phyloP scores from a whole-genome alignment of 148 eudicot genomes.

The Rhododendron mucronatum region DNA sequence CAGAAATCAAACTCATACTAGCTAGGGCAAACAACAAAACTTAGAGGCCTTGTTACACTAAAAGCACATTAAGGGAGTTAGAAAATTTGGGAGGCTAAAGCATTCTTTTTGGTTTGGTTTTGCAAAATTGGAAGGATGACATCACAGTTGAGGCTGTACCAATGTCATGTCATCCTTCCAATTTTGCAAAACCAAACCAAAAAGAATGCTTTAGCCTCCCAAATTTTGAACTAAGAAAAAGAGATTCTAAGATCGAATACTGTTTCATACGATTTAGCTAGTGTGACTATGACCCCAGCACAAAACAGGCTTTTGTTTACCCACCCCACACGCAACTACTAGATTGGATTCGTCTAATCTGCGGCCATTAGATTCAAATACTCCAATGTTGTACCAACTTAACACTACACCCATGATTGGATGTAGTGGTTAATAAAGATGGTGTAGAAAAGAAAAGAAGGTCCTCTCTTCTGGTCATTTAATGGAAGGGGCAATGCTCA shows the following conservation, averaged over 20 bases:
- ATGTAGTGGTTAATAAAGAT: not conserved
- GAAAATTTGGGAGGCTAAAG: too few species aligned
- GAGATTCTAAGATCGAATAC: not conserved
- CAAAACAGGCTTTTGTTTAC: not conserved
- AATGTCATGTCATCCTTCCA: not conserved
- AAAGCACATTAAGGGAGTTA: too few species aligned
- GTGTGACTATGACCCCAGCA: not conserved
- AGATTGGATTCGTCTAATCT: not conserved
- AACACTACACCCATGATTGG: not conserved
- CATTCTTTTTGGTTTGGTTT: too few species aligned
- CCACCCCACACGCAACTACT: too few species aligned
- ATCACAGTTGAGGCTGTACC: not conserved
- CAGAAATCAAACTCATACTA: too few species aligned
- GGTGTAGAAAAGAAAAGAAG: not conserved
- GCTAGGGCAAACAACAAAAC: too few species aligned
- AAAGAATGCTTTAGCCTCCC: not conserved
- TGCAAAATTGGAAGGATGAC: not conserved
- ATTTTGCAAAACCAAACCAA: not conserved
- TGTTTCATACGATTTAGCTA: not conserved
- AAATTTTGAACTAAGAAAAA: not conserved
- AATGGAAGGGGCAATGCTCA: not conserved
- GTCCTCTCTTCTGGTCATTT: not conserved
- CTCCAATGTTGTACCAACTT: not conserved
- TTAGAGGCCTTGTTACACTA: too few species aligned
- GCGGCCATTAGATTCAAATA: not conserved